These are phyloP conservation scores for Hygrocybe coccinea DNA, from an alignment of 768 basidiomycete genomes.

Conservation along the genomic window DNA sequence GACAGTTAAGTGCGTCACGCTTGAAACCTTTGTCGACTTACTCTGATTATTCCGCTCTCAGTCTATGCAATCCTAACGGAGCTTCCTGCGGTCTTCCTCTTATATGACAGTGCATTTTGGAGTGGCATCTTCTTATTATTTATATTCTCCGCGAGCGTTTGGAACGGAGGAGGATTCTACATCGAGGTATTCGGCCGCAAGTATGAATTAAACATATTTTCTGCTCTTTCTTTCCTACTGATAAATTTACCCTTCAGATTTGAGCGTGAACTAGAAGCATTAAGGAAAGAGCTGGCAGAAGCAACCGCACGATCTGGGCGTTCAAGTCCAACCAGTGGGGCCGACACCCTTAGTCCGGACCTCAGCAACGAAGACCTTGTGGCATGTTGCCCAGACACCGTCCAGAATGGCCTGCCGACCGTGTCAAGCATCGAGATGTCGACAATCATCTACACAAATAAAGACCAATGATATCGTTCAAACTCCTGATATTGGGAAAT, in stretches of 20 bases:
- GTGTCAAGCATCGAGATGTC: no score
- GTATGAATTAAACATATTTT: slow-evolving; percentile 43
- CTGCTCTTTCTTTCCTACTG: slow-evolving; percentile 5
- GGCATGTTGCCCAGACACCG: no score
- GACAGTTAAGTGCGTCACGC: slow-evolving; percentile 63
- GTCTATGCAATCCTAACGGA: slow-evolving; percentile 85
- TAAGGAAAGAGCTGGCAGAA: slow-evolving; percentile 87
- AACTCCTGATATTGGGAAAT: no score
- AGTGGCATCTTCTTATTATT: slow-evolving; percentile 71
- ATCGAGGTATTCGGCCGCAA: slow-evolving; percentile 97
- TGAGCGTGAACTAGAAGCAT: slow-evolving; percentile 83
- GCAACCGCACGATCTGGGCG: slow-evolving; percentile 48
- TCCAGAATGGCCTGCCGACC: no score
- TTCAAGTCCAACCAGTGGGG: slow-evolving; percentile 40
- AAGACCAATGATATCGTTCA: no score
- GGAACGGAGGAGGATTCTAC: slow-evolving; percentile 96
- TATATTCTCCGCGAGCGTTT: slow-evolving; percentile 83
- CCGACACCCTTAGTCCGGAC: slow-evolving; percentile 33
- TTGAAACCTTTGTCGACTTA: slow-evolving; percentile 2
- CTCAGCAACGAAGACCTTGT: slow-evolving; percentile 37
- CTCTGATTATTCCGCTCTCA: slow-evolving; percentile 23
- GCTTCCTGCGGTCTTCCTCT: slow-evolving; percentile 74
- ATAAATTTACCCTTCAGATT: slow-evolving; percentile 49
- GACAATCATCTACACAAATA: no score
- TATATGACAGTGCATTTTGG: slow-evolving; percentile 77